Base-by-base conservation (phyloP, 495 filamentous ascomycete genomes). In the Diplogelasinospora grovesii region DNA sequence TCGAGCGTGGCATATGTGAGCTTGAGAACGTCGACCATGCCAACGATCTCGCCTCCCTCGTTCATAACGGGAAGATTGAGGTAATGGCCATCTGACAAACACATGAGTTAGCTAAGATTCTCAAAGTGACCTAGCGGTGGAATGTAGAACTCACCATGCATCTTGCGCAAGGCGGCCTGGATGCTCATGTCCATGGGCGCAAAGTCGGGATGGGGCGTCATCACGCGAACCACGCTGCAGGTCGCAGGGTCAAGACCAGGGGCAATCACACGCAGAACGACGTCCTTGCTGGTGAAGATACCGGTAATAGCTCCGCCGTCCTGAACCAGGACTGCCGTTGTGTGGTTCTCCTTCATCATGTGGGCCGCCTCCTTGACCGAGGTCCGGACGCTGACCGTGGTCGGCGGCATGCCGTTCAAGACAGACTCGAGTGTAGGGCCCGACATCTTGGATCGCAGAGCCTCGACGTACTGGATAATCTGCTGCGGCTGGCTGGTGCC, bases 251-350 rank as follows among this genome's bases (percentile, higher is more conserved):
- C 92, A 40, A 98, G 74, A 8, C 92, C 93, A 19, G 92, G 90
- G 25, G 92, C 92, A 67, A 98, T 98, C 39, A 98, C 92, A 63
- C 92, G 88, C 38, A 98, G 77, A 39, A 98, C 92, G 31, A 98
- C 89, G 69, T 98, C 92, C 67, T 98, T 98, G 71, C 92, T 97
- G 35, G 92, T 98, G 64, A 98, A 98, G 55, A 98, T 98, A 67
- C 92, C 92, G 28, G 92, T 98, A 59, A 98, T 96, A 9, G 85
- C 86, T 28, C 90, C 88, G 64, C 94, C 87, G 59, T 98, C 92
- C 65, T 97, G 90, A 19, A 98, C 92, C 41, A 98, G 69, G 35
- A 98, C 80, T 21, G 92, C 92, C 26, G 92, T 98, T 15, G 92
- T 98, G 61, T 95, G 92, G 63, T 97, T 84, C 61, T 97, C 92